A percentile compares a stretch with the other conserved stretches of the same genome.
Conservation (phyloP, 345 rosid species). For the Pugionium cornutum region DNA sequence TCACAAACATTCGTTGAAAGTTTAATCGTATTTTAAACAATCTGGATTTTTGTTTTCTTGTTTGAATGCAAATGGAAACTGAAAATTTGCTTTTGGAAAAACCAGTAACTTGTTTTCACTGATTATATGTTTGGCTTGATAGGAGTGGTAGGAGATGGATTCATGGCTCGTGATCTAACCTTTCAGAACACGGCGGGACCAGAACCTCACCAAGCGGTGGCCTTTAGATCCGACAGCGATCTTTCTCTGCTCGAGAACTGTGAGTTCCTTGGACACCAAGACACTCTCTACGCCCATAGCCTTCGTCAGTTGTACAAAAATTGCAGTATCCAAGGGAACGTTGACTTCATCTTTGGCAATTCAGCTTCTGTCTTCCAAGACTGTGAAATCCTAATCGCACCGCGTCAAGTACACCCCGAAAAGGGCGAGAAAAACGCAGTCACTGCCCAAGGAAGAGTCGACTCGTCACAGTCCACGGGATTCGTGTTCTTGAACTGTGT, state of each 20-base stretch:
- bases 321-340: slow-evolving; percentile 81
- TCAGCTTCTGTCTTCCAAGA: slow-evolving; percentile 80
- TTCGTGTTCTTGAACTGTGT: slow-evolving; percentile 70
- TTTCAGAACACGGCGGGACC: slow-evolving; percentile 85
- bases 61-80: too few relatives aligned
- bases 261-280: slow-evolving; percentile 89
- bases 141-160: slow-evolving; percentile 93
- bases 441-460: slow-evolving; percentile 86
- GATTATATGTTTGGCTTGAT: slow-evolving; percentile 24
- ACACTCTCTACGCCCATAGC: slow-evolving; percentile 78
- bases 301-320: slow-evolving; percentile 85
- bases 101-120: neutral
- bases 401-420: slow-evolving; percentile 68
- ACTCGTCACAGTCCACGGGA: slow-evolving; percentile 78
- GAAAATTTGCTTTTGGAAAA: too few relatives aligned
- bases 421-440: slow-evolving; percentile 75
- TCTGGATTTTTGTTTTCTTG: too few relatives aligned
- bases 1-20: too few relatives aligned
- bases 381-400: slow-evolving; percentile 61
- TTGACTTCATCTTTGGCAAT: slow-evolving; percentile 92
- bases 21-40: too few relatives aligned
- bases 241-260: slow-evolving; percentile 71
- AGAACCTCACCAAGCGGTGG: slow-evolving; percentile 88
- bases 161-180: slow-evolving; percentile 88
- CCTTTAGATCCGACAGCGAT: slow-evolving; percentile 88